Conservation (phyloP, 2,329 filamentous ascomycete species). For the Fusarium cyanostomum region DNA sequence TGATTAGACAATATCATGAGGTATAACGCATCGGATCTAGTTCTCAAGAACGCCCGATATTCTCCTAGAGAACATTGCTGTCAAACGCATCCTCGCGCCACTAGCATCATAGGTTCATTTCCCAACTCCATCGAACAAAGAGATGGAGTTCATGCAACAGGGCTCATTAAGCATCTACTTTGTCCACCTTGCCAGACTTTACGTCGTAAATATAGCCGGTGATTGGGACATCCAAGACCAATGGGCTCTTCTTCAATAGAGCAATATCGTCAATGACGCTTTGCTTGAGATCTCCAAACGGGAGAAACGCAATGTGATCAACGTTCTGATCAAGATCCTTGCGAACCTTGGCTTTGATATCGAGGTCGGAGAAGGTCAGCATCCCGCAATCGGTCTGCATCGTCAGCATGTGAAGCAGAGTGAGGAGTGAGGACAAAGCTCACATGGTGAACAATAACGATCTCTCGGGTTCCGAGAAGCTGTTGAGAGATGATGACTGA, state of each 20-base stretch:
- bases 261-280: slow-evolving; percentile 73
- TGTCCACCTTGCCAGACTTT: slow-evolving; percentile 68
- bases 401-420: not conserved
- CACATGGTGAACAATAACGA: slow-evolving; percentile 75
- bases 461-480: slow-evolving; percentile 77
- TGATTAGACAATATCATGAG: no score
- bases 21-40: no score
- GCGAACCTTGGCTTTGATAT: slow-evolving; percentile 64
- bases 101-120: not conserved
- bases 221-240: slow-evolving; percentile 70
- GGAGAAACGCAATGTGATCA: slow-evolving; percentile 68
- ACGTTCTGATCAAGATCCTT: slow-evolving; percentile 65
- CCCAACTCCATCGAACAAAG: not conserved
- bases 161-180: slow-evolving; percentile 24
- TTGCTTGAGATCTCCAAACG: slow-evolving; percentile 70
- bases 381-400: slow-evolving; percentile 59
- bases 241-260: slow-evolving; percentile 66
- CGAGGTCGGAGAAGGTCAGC: slow-evolving; percentile 72
- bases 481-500: slow-evolving; percentile 83
- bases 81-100: no score
- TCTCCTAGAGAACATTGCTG: no score
- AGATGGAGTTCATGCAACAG: no score
- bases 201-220: slow-evolving; percentile 84
- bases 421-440: not conserved
- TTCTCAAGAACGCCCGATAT: no score